Evolutionary conservation across 371 early-diverging fungal species (phyloP).

Genomic region (Rozella allomycis): DNA sequence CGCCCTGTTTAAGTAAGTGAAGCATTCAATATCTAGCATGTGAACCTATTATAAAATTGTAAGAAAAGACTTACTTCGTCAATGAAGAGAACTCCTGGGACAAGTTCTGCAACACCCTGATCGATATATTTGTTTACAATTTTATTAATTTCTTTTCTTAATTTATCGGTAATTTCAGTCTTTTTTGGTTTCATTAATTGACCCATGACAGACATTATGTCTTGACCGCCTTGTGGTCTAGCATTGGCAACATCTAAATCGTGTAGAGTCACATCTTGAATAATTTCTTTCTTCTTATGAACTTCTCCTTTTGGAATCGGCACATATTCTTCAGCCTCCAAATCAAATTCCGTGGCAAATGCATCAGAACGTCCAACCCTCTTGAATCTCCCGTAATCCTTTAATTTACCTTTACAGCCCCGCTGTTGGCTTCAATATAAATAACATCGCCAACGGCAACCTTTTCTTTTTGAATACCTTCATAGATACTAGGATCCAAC

Average conservation of each 20-base stretch:
- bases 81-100: conserved; percentile 92
- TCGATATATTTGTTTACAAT: conserved; percentile 96
- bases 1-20: conserved; percentile 91
- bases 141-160: conserved; percentile 94
- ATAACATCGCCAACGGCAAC: conserved; percentile 94
- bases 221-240: conserved; percentile 83
- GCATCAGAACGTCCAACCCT: conserved; percentile 89
- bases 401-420: conserved; percentile 67
- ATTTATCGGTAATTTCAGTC: conserved; percentile 92
- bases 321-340: conserved; percentile 90
- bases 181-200: conserved; percentile 89
- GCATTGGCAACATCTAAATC: conserved; percentile 97
- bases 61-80: conserved; percentile 45
- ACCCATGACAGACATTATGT: conserved; percentile 92
- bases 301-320: conserved; percentile 97
- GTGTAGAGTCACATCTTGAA: conserved; percentile 93
- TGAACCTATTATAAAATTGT: conserved; percentile 37
- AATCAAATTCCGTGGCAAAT: conserved; percentile 84
- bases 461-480: conserved; percentile 86
- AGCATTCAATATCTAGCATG: conserved; percentile 96
- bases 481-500: conserved; percentile 89
- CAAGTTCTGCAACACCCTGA: conserved; percentile 90
- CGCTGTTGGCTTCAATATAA: conserved; percentile 91
- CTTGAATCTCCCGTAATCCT: conserved; percentile 11
- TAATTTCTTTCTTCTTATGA: conserved; percentile 89